Base-by-base conservation (phyloP, 116 monocot genomes). In the Posidonia oceanica region DNA sequence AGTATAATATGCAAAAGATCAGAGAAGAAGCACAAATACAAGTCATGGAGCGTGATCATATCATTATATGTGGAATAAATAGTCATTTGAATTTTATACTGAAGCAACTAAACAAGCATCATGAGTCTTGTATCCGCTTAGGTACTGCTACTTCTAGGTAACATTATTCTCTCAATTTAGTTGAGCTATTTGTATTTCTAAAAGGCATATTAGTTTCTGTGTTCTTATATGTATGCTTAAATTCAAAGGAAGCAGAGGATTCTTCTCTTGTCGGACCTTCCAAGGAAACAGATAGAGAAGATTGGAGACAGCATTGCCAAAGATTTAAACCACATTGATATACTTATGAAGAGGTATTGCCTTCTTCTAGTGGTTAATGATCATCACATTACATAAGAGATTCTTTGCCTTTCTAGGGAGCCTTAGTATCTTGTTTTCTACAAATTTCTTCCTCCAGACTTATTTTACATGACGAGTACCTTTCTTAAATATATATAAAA, bases 1-100 rank as follows among this genome's bases (percentile, higher is more conserved):
- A 99, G 98, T 71, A 81, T 73, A 85, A 93, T 59, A 99, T 99
- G 98, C 87, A 87, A 78, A 99, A 84, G 75, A 82, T 99, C 52
- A 87, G 98, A 80, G 93, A 99, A 86, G 98, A 90, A 53, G 98
- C 98, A 17, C 98, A 93, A 63, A 65, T 90, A 64, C 93, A 99
- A 78, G 98, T 86, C 22, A 83, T 99, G 85, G 98, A 99, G 82
- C 75, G 52, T 54, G 86, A 93, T 78, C 98, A 99, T 77, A 86
- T 99, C 72, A 82, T 99, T 36, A 99, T 99, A 12, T 99, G 98
- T 78, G 98, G 98, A 72, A 80, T 93, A 39, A 93, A 99, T 71
- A 99, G 86, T 73, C 98, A 93, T 85, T 76, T 99, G 36, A 55
- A 76, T 54, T 93, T 77, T 69, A 90, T 99, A 88, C 56, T 99